Evolutionary conservation across 345 rosid species (phyloP).

Genomic region (Schrenkiella parvula): DNA sequence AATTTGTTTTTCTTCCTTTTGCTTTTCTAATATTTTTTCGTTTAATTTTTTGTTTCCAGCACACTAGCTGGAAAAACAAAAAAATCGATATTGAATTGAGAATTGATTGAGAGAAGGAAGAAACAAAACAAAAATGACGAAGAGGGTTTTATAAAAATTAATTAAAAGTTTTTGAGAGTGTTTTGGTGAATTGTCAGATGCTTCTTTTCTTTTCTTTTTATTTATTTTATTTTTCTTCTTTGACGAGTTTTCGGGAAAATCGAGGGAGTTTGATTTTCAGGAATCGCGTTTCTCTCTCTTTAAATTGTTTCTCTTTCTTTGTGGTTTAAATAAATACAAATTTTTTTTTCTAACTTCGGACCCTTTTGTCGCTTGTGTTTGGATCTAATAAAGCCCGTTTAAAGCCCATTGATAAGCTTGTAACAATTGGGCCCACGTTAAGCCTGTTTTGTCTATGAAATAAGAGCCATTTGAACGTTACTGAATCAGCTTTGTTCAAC

Average conservation of each 20-base stretch:
- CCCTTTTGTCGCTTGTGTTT: constrained; percentile 30
- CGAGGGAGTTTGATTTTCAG: constrained; percentile 34
- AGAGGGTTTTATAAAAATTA: background rate
- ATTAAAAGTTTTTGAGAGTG: constrained; percentile 17
- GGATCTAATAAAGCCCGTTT: background rate
- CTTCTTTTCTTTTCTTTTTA: constrained; percentile 14
- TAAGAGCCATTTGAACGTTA: too few relatives aligned
- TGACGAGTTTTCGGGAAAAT: constrained; percentile 26
- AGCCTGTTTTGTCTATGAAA: background rate
- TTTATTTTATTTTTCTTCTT: background rate
- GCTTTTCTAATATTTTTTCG: too few relatives aligned
- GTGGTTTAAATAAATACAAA: background rate
- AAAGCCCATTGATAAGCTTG: background rate
- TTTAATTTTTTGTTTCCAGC: too few relatives aligned
- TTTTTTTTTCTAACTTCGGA: background rate
- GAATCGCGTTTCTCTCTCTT: constrained; percentile 27
- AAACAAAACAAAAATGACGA: background rate
- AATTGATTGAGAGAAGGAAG: background rate
- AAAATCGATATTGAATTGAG: background rate
- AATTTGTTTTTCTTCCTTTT: background rate
- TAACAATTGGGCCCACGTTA: background rate
- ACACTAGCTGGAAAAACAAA: too few relatives aligned
- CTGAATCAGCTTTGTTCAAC: too few relatives aligned
- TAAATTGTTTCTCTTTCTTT: constrained; percentile 7
- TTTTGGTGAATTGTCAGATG: constrained; percentile 46